Evolutionary conservation across 129 eudicot genomes (phyloP).

Genomic region (Mikania micrantha): DNA sequence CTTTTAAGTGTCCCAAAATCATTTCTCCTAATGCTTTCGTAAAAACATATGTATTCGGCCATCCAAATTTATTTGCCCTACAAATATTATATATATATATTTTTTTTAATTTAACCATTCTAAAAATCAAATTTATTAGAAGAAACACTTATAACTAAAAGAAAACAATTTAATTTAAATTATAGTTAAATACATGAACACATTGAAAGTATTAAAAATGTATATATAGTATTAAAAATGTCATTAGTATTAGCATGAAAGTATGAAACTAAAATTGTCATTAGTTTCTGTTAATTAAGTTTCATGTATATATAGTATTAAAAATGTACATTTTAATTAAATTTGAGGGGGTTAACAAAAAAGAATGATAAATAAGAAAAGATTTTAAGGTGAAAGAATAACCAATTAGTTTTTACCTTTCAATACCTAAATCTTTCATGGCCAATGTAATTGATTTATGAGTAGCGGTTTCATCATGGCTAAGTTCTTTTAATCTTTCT

Average conservation of each 20-base stretch:
- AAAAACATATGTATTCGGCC: slow-evolving; percentile 64
- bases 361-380: not conserved
- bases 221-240: no score
- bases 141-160: not conserved
- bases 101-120: no score
- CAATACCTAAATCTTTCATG: slow-evolving; percentile 48
- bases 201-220: no score
- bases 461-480: slow-evolving; percentile 11
- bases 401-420: slow-evolving; percentile 39
- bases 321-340: not conserved
- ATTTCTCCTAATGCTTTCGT: slow-evolving; percentile 68
- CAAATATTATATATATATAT: not conserved
- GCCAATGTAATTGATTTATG: slow-evolving; percentile 25
- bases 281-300: no score
- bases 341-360: not conserved
- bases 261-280: no score
- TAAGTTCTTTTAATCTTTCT: slow-evolving; percentile 34
- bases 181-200: no score
- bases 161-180: not conserved
- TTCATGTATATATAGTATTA: not conserved
- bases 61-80: slow-evolving; percentile 45
- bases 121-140: not conserved
- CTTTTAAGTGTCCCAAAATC: slow-evolving; percentile 35
- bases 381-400: not conserved
- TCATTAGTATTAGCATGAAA: no score